These are phyloP conservation scores for Rhizoclosmatium sp. DNA, from an alignment of 192 early-diverging fungal genomes.

Conservation along the genomic window DNA sequence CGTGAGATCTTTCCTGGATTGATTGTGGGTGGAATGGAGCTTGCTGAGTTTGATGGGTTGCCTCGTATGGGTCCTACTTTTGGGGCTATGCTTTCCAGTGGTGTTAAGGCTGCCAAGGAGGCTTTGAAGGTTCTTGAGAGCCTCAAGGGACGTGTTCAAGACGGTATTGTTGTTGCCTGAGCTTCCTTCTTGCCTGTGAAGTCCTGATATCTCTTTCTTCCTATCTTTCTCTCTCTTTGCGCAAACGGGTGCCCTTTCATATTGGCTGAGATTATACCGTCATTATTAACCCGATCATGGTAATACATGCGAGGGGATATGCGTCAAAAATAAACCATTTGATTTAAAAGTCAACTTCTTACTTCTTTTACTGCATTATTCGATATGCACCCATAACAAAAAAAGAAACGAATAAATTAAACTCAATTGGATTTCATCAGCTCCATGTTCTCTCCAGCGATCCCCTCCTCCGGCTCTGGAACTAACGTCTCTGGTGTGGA, in stretches of 20 bases:
- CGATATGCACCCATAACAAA: neutral
- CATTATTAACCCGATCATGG: neutral
- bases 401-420: neutral
- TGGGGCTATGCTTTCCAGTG: constrained; percentile 72
- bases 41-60: constrained; percentile 72
- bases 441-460: too few species aligned
- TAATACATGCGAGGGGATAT: neutral
- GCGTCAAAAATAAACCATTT: neutral
- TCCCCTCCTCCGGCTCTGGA: too few species aligned
- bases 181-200: neutral
- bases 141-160: constrained; percentile 29
- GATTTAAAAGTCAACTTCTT: too few species aligned
- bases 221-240: neutral
- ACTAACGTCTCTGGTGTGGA: too few species aligned
- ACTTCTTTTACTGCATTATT: too few species aligned
- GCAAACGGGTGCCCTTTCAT: neutral
- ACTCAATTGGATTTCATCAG: too few species aligned
- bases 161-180: constrained; percentile 32
- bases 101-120: constrained; percentile 73
- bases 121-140: constrained; percentile 49
- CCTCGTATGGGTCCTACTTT: constrained; percentile 73
- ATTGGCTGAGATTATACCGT: constrained; percentile 3
- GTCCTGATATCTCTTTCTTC: neutral
- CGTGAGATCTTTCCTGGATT: constrained; percentile 70
- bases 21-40: constrained; percentile 77